Evolutionary conservation across 768 basidiomycete species (phyloP), one percentile per base, ranked within the genome.

Genomic region (Pleurotus pulmonarius): DNA sequence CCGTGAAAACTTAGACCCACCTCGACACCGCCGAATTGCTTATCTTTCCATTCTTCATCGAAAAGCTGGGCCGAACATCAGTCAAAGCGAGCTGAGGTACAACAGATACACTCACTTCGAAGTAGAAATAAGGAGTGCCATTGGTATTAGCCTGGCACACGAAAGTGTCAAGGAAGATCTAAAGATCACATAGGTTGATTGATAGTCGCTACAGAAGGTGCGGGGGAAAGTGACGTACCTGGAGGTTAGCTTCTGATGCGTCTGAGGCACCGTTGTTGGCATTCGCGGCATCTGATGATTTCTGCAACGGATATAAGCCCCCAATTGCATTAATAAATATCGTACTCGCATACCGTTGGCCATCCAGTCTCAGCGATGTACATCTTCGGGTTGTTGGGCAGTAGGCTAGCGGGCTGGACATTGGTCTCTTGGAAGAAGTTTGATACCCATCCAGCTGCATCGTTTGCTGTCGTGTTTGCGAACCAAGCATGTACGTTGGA

Each of bases 401-500:
- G 74, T 0, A 60, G 52, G 7, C 71, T 60, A 0, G 92, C 88
- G n/a, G 73, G 65, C 5, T 62, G 70, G 4, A 92, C 79, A 65
- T 95, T 79, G n/a, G 71, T 79, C 8, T 76, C 65, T 58, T 86
- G 63, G 77, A 94, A 97, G 76, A 92, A 98, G 0, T 79, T 62
- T 15, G 74, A 74, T 0, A 92, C 94, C 96, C 96, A 99, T 5
- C 61, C 80, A 0, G 94, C 90, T 0, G 89, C 86, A 3, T 80
- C 63, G 4, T 82, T 68, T 22, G 87, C 83, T 6, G 81, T 77
- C 22, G 87, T 80, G 61, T 88, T 85, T n/a, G 88, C 95, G 67
- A 97, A 98, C 92, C 92, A 94, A 3, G 94, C 86, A 65, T 96
- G 94, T 5, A 94, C 92, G 59, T 97, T 96, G 5, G 92, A 82